phyloP scores from a whole-genome alignment of 352 stramenopile genomes.

The Pythium myriotylum region DNA sequence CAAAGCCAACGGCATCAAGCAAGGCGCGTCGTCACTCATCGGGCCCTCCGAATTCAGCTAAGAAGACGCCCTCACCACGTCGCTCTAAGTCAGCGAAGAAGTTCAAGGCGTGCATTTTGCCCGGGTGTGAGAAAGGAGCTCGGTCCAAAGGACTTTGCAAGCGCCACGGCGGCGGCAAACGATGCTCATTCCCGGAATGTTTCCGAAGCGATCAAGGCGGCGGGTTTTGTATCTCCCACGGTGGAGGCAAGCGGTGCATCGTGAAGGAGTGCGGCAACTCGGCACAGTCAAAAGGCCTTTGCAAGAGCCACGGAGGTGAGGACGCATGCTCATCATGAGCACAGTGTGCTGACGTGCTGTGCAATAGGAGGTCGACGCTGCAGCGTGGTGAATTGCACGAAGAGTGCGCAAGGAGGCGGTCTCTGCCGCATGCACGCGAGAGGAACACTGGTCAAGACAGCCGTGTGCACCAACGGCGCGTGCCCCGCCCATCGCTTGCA shows the following conservation, averaged over 20 bases:
- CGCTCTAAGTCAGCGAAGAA: slow-evolving; percentile 47
- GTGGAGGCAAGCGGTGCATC: slow-evolving; percentile 68
- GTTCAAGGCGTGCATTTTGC: slow-evolving; percentile 70
- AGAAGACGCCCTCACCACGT: too few species aligned
- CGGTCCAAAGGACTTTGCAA: slow-evolving; percentile 85
- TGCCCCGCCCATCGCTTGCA: slow-evolving; percentile 23
- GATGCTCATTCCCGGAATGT: slow-evolving; percentile 61
- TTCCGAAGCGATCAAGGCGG: slow-evolving; percentile 83
- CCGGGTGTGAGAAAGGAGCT: slow-evolving; percentile 72
- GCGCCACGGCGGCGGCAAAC: slow-evolving; percentile 81
- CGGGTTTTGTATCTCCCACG: slow-evolving; percentile 81
- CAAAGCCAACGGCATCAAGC: too few species aligned
- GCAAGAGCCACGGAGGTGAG: slow-evolving; percentile 87
- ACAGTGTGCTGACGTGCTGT: not conserved
- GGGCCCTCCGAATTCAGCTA: not conserved
- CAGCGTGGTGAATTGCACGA: slow-evolving; percentile 49
- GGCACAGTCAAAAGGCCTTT: slow-evolving; percentile 78
- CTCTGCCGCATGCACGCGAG: slow-evolving; percentile 67
- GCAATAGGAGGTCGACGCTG: slow-evolving; percentile 72
- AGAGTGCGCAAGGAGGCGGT: slow-evolving; percentile 73
- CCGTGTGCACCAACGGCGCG: slow-evolving; percentile 31
- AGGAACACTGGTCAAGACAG: slow-evolving; percentile 34
- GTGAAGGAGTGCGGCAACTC: slow-evolving; percentile 74
- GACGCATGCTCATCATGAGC: not conserved
- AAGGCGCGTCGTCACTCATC: not conserved